Evolutionary conservation across 225 moss, liverwort and hornwort genomes (phyloP).

Genomic region (Lunularia cruciata): DNA sequence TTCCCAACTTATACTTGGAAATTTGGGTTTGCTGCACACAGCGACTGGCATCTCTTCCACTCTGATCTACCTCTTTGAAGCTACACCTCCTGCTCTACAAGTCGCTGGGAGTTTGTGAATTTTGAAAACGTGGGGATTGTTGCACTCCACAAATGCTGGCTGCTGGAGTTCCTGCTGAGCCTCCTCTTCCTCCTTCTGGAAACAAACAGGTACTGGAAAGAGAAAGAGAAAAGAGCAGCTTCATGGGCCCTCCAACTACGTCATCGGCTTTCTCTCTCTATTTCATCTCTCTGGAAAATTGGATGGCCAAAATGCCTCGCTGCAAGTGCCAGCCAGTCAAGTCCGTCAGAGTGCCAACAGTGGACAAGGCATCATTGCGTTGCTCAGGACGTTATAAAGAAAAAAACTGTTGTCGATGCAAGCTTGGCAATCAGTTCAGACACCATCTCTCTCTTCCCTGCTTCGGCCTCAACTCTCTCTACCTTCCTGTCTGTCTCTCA

Average conservation of each 20-base stretch:
- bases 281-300: slow-evolving; percentile 14
- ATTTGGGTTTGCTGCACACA: slow-evolving; percentile 8
- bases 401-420: slow-evolving; percentile 14
- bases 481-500: background rate
- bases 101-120: background rate
- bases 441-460: background rate
- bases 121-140: slow-evolving; percentile 5
- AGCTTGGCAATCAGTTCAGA: slow-evolving; percentile 14
- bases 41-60: background rate
- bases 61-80: background rate
- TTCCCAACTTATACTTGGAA: background rate
- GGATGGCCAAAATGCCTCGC: slow-evolving; percentile 19
- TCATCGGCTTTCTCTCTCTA: slow-evolving; percentile 18
- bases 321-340: slow-evolving; percentile 16
- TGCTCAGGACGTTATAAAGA: slow-evolving; percentile 17
- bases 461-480: background rate
- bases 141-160: background rate
- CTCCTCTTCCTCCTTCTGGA: slow-evolving; percentile 3
- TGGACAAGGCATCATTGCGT: slow-evolving; percentile 13
- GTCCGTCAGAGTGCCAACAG: slow-evolving; percentile 15
- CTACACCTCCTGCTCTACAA: background rate
- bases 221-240: slow-evolving; percentile 13
- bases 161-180: background rate
- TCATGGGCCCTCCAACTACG: slow-evolving; percentile 12
- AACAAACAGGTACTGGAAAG: slow-evolving; percentile 10